Evolutionary conservation across 2,329 filamentous ascomycete species (phyloP), one percentile per base, ranked within the genome.

Genomic region (Penicillium janthinellum): DNA sequence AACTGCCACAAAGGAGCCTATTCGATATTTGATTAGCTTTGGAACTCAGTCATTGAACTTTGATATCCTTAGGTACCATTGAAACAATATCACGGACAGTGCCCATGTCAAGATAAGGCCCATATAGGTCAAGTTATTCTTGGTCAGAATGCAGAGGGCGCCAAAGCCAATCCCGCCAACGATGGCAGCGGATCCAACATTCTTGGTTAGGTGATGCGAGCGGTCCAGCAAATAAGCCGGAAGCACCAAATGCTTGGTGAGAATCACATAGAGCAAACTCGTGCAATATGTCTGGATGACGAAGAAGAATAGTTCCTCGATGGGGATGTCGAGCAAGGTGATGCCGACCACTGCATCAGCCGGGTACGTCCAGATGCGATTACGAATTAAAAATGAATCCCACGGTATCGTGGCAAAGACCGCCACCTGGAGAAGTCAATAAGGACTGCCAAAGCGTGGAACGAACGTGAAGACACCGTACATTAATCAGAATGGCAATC

Each of bases 221-320:
- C 80, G 77, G 59, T 76, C 75, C 28, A 77, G 77, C 47, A 88
- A 72, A 64, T 84, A 84, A 14, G 74, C 73, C 2, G 84, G 78
- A 57, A 89, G 81, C 7, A 89, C 78, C 11, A 82, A 80, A 0
- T 86, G 81, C 71, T 89, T 90, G 74, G 83, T 90, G 20, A 88
- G 72, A 1, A 91, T 74, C 10, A 90, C 79, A 68, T 91, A 92
- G 8, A 92, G 71, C 52, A 91, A 75, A 68, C 68, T 57, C 11
- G 70, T 71, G 42, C 86, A 90, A 73, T 90, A 91, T 1, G 89
- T 91, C 75, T 92, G 90, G 25, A 92, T 84, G 20, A 90, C 75
- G 71, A 92, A 92, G 81, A 92, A 92, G 76, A 91, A 91, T 4
- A 91, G 75, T 71, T 92, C 89, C 68, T 92, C 90, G 4, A 83